Conservation (phyloP, 164 flowering plant species). For the Brasenia schreberi region DNA sequence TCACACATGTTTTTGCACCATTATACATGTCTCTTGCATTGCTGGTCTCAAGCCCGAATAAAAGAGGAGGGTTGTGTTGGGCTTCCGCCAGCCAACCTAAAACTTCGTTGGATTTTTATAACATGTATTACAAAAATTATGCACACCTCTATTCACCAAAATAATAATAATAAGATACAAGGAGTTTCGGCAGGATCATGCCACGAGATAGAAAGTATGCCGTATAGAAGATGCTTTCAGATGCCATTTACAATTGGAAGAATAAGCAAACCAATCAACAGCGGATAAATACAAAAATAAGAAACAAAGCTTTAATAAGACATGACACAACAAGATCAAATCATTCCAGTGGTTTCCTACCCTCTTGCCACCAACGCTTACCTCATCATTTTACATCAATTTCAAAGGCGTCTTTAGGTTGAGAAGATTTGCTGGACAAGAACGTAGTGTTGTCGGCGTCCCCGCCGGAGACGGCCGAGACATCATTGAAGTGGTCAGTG, state of each 20-base stretch:
- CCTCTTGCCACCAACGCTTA: neutral
- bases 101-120: too few relatives aligned
- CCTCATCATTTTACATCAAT: neutral
- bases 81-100: too few relatives aligned
- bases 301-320: neutral
- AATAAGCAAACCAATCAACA: neutral
- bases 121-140: too few relatives aligned
- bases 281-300: neutral
- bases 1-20: too few relatives aligned
- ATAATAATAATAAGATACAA: too few relatives aligned
- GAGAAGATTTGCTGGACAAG: neutral
- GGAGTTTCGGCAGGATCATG: too few relatives aligned
- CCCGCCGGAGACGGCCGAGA: neutral
- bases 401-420: neutral
- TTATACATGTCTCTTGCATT: too few relatives aligned
- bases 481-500: neutral
- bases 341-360: neutral
- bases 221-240: neutral
- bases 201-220: neutral
- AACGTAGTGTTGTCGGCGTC: neutral
- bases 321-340: neutral
- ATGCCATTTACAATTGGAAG: neutral
- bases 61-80: too few relatives aligned
- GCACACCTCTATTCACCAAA: too few relatives aligned
- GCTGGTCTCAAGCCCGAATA: too few relatives aligned